phyloP scores from a whole-genome alignment of 805 yeast species.

The Myxozyma nipponensis region DNA sequence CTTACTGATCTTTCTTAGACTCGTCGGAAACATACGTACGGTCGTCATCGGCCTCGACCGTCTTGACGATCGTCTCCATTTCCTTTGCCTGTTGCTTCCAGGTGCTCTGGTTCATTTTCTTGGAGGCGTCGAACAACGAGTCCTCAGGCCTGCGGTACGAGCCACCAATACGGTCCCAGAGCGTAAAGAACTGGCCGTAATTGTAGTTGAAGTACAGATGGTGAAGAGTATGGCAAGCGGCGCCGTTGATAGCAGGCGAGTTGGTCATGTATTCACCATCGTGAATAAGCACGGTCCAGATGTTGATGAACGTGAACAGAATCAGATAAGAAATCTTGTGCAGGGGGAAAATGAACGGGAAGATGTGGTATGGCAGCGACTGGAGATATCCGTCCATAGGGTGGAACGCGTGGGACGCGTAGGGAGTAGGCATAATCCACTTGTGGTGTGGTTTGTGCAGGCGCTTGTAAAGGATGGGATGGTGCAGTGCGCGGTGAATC shows the following conservation, averaged over 20 bases:
- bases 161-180: constrained; percentile 96
- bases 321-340: constrained; percentile 79
- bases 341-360: constrained; percentile 87
- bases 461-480: constrained; percentile 80
- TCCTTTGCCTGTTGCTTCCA: constrained; percentile 68
- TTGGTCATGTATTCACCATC: constrained; percentile 94
- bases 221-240: constrained; percentile 97
- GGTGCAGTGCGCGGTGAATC: constrained; percentile 89
- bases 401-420: constrained; percentile 97
- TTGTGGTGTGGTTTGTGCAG: constrained; percentile 98
- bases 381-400: constrained; percentile 95
- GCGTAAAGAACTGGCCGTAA: constrained; percentile 96
- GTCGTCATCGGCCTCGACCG: constrained; percentile 65
- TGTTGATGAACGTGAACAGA: constrained; percentile 85
- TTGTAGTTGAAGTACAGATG: constrained; percentile 96
- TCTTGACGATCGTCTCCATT: constrained; percentile 74
- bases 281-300: constrained; percentile 98
- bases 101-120: constrained; percentile 53
- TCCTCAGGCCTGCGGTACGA: constrained; percentile 90
- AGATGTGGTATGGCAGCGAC: constrained; percentile 88
- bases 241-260: constrained; percentile 92
- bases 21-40: constrained; percentile 11
- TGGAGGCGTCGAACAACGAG: constrained; percentile 66
- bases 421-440: constrained; percentile 98
- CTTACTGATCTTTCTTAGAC: constrained; percentile 1